Evolutionary conservation across 2,329 filamentous ascomycete species (phyloP), one percentile per base, ranked within the genome.

Genomic region (Fusarium palustre): DNA sequence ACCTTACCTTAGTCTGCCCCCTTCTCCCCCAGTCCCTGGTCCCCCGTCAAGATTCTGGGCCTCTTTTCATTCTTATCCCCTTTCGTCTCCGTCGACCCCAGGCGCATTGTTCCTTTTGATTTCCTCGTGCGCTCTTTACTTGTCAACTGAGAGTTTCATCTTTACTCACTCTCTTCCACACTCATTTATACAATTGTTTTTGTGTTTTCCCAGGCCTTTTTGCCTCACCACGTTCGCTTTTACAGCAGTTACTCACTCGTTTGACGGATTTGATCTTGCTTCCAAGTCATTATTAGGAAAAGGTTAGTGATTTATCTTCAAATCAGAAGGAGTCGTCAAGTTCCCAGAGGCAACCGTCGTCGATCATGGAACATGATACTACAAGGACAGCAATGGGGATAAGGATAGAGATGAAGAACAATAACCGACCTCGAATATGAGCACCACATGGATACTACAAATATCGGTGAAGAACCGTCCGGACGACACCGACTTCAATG

Each of bases 91-190:
- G 59, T 65, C 60, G 61, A 59, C 69, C 61, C 67, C 61, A 64
- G 67, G 64, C 68, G 68, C 66, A 70, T 72, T 70, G 58, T 71
- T 74, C 65, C 52, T 73, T 56, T 69, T 68, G 64, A 64, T 71
- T 68, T 70, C 52, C 64, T 76, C 71, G 64, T 75, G 67, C 74
- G 75, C 76, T 77, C 73, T 72, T 75, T 79, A 75, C 76, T 81
- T 79, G 81, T 83, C 83, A 86, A 86, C 83, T 81, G 84, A 85
- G 84, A 82, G 83, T 80, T 71, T 72, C 68, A 71, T 62, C 68
- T 68, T 74, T 82, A 80, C 68, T 55, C 69, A 70, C 84, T 86
- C 84, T 86, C 85, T 83, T 82, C 75, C 82, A 87, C 85, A 80
- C 83, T 87, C 85, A 72, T 87, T 86, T 84, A 64, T 52, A 47